Base-by-base conservation (phyloP, 805 yeast genomes). In the Barnettozyma wickerhamii region DNA sequence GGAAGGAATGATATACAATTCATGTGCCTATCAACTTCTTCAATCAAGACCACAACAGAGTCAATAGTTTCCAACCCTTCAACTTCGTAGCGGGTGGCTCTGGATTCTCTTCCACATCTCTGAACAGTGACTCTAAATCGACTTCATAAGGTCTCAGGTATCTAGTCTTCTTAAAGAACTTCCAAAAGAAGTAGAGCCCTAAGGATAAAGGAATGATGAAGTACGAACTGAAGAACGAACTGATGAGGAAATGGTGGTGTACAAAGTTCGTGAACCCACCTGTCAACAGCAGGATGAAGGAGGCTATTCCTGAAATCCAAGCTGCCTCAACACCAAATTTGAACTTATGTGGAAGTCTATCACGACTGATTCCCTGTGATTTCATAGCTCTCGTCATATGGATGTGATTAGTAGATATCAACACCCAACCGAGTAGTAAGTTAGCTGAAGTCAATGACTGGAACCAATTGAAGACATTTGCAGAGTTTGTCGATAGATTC, bases 181-280 rank as follows among this genome's bases (percentile, higher is more conserved):
- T 65, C 66, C 68, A 67, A 40, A 52, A 55, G 14, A 55, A 32
- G 43, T 47, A 63, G 31, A 67, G 45, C 4, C 47, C 53, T 15
- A 54, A n/a, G 21, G 58, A 42, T 38, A 67, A 46, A 14, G 68
- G 65, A 14, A 52, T 33, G 14, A 47, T 45, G 21, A 52, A 47
- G 47, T 52, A 52, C 1, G 47, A 15, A 15, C 49, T 40, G 41
- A 50, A 45, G 37, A 52, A 49, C 4, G 38, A 26, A 7, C 43
- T 29, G 32, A 47, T 32, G 7, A 21, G 17, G 32, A 59, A 66
- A 6, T 62, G 41, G 5, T 65, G 65, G 12, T 57, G 49, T 18
- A 67, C 49, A 45, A 67, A 67, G 48, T 56, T 58, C 18, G 51
- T 36, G 48, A 58, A 66, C 4, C 72, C 72, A 23, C 62, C 63